Conservation (phyloP, 768 basidiomycete genomes). For the Boletales sp. region DNA sequence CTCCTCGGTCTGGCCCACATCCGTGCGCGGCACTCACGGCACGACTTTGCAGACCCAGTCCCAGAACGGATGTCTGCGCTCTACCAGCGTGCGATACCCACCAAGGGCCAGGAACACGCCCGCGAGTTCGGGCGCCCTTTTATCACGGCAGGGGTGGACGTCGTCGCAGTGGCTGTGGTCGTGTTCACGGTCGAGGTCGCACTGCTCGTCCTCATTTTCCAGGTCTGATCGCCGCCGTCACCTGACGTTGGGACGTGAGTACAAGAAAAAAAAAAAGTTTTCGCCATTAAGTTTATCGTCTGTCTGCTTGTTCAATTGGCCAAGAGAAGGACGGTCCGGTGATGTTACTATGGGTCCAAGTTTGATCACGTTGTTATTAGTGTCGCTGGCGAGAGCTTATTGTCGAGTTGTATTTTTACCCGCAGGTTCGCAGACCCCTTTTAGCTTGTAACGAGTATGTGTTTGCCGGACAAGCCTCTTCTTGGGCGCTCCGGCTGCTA, state of each 20-base stretch:
- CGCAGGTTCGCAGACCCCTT: not conserved
- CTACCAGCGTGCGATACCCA: conserved; percentile 42
- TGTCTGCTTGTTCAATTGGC: conserved; percentile 4
- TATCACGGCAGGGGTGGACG: conserved; percentile 75
- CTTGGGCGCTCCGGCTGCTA: not conserved
- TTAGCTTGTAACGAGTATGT: not conserved
- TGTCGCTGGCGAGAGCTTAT: conserved; percentile 6
- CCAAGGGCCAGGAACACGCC: conserved; percentile 56
- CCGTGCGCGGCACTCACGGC: conserved; percentile 61
- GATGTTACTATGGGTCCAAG: no score
- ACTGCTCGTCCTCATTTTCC: conserved; percentile 59
- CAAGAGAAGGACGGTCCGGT: conserved; percentile 4
- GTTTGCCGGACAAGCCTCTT: not conserved
- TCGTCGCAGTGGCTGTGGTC: conserved; percentile 50
- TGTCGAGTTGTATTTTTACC: not conserved
- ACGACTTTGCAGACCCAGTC: conserved; percentile 71
- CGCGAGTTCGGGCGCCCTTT: conserved; percentile 76
- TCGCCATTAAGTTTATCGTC: not conserved
- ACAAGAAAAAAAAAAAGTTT: not conserved
- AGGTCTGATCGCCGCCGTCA: conserved; percentile 19
- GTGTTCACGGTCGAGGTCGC: conserved; percentile 64
- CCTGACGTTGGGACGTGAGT: conserved; percentile 6
- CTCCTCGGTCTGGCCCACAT: conserved; percentile 57
- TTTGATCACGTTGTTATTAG: not conserved
- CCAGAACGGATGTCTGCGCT: conserved; percentile 29